Evolutionary conservation across 352 stramenopile species (phyloP).

Genomic region (Phytopythium delawarense): DNA sequence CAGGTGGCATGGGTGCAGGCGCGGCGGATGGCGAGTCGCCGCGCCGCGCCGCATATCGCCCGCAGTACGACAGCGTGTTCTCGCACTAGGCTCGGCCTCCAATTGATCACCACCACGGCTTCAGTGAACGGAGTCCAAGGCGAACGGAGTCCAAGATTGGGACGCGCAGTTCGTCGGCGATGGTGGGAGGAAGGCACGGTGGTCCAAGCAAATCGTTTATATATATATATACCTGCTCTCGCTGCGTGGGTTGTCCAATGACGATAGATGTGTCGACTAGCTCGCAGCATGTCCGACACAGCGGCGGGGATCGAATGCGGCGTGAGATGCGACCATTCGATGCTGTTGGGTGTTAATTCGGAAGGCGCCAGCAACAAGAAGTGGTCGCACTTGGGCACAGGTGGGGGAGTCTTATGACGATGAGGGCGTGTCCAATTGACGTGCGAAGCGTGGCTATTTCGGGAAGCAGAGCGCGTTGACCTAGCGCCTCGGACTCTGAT

Average conservation of each 20-base stretch:
- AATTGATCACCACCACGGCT: background rate
- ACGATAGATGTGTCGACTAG: background rate
- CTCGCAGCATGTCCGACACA: background rate
- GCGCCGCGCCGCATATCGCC: conserved; percentile 29
- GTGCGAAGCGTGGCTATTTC: background rate
- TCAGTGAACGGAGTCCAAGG: background rate
- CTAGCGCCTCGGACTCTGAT: background rate
- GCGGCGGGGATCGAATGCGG: background rate
- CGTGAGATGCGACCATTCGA: background rate
- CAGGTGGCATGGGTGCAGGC: background rate
- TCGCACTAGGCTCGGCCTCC: conserved; percentile 24
- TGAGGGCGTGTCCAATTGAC: background rate
- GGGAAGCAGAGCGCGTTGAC: background rate
- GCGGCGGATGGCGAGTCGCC: conserved; percentile 2
- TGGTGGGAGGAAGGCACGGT: background rate
- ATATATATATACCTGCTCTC: background rate
- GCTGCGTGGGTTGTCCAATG: background rate
- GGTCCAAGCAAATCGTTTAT: background rate
- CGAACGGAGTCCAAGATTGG: background rate
- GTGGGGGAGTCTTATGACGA: conserved; percentile 1
- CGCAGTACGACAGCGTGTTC: conserved; percentile 69
- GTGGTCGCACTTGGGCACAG: background rate
- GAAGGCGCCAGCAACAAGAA: background rate
- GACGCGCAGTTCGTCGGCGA: background rate
- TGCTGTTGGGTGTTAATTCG: background rate